Base-by-base conservation (phyloP, 129 eudicot genomes). In the Arctium lappa region DNA sequence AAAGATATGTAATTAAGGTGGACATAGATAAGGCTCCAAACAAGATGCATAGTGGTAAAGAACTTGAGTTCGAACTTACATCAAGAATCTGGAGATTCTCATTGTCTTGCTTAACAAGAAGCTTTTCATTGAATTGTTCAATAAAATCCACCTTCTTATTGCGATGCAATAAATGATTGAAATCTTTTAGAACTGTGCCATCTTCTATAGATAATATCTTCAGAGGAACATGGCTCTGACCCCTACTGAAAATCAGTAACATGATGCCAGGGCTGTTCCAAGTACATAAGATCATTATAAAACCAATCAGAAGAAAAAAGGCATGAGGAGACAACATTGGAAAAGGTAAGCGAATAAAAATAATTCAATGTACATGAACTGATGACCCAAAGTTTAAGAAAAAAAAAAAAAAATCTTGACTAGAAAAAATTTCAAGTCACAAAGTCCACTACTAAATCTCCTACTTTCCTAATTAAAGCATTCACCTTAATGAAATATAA, bases 11-110 rank as follows among this genome's bases (percentile, higher is more conserved):
- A 31, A 77, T 74, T 8, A 74, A 9, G 13, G 12, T 15, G 30
- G 77, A 40, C 32, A 74, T 13, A 9, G 13, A 73, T 4, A 73
- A 60, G 68, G 68, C 68, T 18, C 29, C 29, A 60, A 60, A 60
- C 1, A 60, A 60, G 68, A 32, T 42, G 12, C 72, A 42, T 22
- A 80, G n/a, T 18, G 79, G 72, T 65, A 73, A 37, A 9, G 32
- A 73, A 22, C 12, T 38, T 13, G 29, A 81, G 38, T 37, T 40
- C n/a, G 38, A 76, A 56, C 88, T 65, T 88, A 85, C 91, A 82
- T 88, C 91, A 80, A 85, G 85, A 71, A 88, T 88, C 77, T 88
- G 91, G 63, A 88, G 89, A 80, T 88, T 88, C 79, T 88, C 91
- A 29, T 85, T 88, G 53, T 88, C 89, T 80, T 88, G 91, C 86